A percentile compares a stretch with the other conserved stretches of the same genome.
phyloP scores from a whole-genome alignment of 106 monocot genomes.

The Triglochin maritima region DNA sequence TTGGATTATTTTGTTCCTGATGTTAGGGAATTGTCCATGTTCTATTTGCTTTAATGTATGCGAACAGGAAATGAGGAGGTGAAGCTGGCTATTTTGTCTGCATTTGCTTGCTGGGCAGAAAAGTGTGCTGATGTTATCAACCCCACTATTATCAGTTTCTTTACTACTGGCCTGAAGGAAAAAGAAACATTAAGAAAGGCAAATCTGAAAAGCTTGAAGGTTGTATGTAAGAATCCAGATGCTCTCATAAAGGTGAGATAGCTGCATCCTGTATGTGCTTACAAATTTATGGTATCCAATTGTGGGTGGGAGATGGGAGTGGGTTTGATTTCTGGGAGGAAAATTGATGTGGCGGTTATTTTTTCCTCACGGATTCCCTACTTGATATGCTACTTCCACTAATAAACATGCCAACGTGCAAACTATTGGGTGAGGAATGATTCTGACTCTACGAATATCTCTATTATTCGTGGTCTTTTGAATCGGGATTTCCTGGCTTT shows the following conservation, averaged over 20 bases:
- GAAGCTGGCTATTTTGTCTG: slow-evolving; percentile 67
- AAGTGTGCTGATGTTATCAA: slow-evolving; percentile 56
- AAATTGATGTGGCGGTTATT: too few relatives aligned
- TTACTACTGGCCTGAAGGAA: slow-evolving; percentile 70
- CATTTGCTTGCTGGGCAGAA: slow-evolving; percentile 63
- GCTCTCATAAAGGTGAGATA: slow-evolving; percentile 41
- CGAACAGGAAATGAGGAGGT: slow-evolving; percentile 86
- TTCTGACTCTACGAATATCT: too few relatives aligned
- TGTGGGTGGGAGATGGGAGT: too few relatives aligned
- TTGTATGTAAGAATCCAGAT: slow-evolving; percentile 65
- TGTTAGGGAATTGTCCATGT: not conserved
- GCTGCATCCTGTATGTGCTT: too few relatives aligned
- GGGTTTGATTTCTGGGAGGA: too few relatives aligned
- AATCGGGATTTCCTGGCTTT: too few relatives aligned
- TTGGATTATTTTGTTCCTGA: not conserved
- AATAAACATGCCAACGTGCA: too few relatives aligned
- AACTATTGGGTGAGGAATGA: too few relatives aligned
- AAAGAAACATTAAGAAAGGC: slow-evolving; percentile 80
- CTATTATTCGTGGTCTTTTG: too few relatives aligned
- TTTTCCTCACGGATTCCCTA: too few relatives aligned
- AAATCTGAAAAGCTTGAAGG: slow-evolving; percentile 62
- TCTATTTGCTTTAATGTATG: not conserved
- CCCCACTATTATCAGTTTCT: slow-evolving; percentile 60
- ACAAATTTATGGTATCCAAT: too few relatives aligned
- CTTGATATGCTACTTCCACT: too few relatives aligned